phyloP scores from a whole-genome alignment of 1,284 basidiomycete species.

The Cerioporus squamosus region DNA sequence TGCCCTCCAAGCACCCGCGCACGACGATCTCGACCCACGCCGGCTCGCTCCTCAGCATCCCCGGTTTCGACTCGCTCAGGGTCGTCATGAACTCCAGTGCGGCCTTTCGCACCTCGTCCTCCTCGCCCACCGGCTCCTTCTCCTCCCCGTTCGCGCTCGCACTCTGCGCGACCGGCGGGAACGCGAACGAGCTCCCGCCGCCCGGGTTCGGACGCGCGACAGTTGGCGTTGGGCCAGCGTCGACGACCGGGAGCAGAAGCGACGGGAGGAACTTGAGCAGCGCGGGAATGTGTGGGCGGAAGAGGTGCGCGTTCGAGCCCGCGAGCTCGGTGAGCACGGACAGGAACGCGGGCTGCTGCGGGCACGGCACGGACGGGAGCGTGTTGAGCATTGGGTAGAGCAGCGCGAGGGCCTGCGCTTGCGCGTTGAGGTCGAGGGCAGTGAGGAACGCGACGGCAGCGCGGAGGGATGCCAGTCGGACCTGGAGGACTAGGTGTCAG shows the following conservation, averaged over 20 bases:
- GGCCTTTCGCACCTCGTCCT: no score
- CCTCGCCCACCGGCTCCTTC: constrained; percentile 44
- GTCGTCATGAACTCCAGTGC: no score
- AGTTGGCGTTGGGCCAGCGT: constrained; percentile 41
- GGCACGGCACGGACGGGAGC: constrained; percentile 55
- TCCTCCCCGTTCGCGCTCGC: constrained; percentile 26
- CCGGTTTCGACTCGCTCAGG: no score
- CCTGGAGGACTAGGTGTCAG: constrained; percentile 36
- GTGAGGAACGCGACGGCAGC: constrained; percentile 69
- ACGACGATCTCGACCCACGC: no score
- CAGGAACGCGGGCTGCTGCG: constrained; percentile 66
- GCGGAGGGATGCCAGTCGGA: constrained; percentile 61
- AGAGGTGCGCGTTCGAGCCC: constrained; percentile 65
- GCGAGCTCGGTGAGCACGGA: constrained; percentile 74
- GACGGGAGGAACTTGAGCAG: constrained; percentile 69
- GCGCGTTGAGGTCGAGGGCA: constrained; percentile 56
- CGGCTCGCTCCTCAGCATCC: no score
- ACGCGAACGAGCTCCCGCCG: constrained; percentile 48
- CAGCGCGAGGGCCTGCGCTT: constrained; percentile 58
- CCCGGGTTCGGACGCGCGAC: constrained; percentile 63
- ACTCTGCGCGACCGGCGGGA: constrained; percentile 47
- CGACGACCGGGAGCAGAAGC: constrained; percentile 63
- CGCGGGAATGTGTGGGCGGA: constrained; percentile 64
- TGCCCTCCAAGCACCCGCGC: no score
- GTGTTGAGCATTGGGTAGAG: constrained; percentile 72